These are phyloP conservation scores for Verticillium klebahnii DNA, from an alignment of 2,329 filamentous ascomycete species.

Conservation along the genomic window DNA sequence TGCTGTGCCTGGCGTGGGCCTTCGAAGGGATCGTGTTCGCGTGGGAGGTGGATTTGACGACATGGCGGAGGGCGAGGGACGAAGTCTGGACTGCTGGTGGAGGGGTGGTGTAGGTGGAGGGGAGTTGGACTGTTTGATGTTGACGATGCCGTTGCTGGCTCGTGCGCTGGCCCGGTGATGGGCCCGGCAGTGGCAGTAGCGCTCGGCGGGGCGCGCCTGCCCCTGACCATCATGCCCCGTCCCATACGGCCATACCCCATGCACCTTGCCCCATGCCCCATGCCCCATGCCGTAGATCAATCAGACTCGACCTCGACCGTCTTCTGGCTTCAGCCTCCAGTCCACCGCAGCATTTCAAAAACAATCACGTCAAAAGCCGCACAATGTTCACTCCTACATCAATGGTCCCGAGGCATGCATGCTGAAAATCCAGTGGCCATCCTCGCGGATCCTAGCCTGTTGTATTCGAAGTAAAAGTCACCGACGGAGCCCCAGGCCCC, in stretches of 20 bases:
- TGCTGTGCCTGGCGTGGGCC: conserved; percentile 25
- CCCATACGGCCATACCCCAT: no score
- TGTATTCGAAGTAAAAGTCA: background rate
- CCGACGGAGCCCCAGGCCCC: background rate
- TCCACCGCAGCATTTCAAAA: no score
- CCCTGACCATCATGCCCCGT: background rate
- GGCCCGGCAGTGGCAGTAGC: background rate
- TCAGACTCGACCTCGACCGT: no score
- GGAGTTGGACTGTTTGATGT: background rate
- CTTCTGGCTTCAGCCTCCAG: no score
- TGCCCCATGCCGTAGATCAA: no score
- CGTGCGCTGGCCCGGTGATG: background rate
- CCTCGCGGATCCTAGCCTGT: background rate
- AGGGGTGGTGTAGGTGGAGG: no score
- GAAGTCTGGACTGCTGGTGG: background rate
- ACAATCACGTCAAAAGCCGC: no score
- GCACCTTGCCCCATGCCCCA: no score
- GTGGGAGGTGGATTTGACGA: conserved; percentile 27
- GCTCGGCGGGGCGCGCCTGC: background rate
- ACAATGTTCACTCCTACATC: no score
- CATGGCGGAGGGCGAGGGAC: conserved; percentile 9
- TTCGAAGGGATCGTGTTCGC: conserved; percentile 45
- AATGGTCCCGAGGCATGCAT: background rate
- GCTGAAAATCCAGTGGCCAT: background rate
- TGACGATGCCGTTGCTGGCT: background rate